Evolutionary conservation across 805 yeast species (phyloP), one percentile per base, ranked within the genome.

Genomic region (Pichia cabralensis): DNA sequence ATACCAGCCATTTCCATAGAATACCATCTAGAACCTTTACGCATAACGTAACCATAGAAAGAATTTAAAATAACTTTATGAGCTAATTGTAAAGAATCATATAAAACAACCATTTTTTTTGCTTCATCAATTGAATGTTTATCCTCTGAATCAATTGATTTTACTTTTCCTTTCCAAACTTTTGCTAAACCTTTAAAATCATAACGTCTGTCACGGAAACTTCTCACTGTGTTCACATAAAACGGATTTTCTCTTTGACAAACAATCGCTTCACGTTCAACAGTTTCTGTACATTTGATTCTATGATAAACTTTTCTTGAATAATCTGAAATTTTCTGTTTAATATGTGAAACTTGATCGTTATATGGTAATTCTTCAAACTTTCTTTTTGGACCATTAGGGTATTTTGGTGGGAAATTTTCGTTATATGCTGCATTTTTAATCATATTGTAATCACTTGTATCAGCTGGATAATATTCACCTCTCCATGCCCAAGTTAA

Each of bases 1-100:
- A 92, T 92, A 43, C 99, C 99, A 0, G 98, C 99, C 98, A 94
- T 92, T 57, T 92, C 98, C 92, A 92, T 86, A 0, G 98, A 92
- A 50, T 88, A 92, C 99, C 99, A 92, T 40, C 99, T 70, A 0
- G 98, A 92, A 26, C 98, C 99, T 50, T 92, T 92, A 59, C 99
- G 74, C 98, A 92, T 92, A 11, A 92, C 98, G 50, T 92, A 92
- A 32, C 99, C 99, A 50, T 92, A 92, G 54, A 92, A 92, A 0
- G 97, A 89, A 52, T 92, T 92, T 49, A 92, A 67, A 60, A 92
- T 92, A 52, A 89, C 96, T 52, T 92, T 92, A 56, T 92, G 97
- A 0, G 98, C 98, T 44, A 92, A 67, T 60, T 92, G 99, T 47
- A 92, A 64, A 2, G 98, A 89, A 53, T 92, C 98, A 55, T 88